Evolutionary conservation across 805 yeast genomes (phyloP).

Genomic region (Wickerhamiella vanderwaltii): DNA sequence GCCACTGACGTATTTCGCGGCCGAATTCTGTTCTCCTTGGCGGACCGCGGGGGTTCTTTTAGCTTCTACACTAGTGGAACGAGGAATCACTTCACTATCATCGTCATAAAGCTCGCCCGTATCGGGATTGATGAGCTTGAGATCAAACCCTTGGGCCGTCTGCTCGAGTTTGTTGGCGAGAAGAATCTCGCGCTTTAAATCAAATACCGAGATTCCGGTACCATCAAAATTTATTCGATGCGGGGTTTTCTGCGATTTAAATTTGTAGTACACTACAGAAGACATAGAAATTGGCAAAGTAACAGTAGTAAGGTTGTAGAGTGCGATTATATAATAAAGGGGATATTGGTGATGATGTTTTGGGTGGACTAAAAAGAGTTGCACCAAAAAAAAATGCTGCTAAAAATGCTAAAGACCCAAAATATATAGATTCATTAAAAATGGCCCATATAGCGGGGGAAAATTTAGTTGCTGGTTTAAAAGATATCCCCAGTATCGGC

Average conservation of each 20-base stretch:
- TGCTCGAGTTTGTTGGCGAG: slow-evolving; percentile 66
- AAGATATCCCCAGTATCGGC: slow-evolving; percentile 24
- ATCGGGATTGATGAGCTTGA: slow-evolving; percentile 59
- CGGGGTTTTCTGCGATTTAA: slow-evolving; percentile 69
- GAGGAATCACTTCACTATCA: slow-evolving; percentile 81
- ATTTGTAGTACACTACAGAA: slow-evolving; percentile 75
- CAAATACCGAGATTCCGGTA: slow-evolving; percentile 91
- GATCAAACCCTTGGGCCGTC: slow-evolving; percentile 66
- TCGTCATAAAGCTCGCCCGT: slow-evolving; percentile 66
- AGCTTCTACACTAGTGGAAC: slow-evolving; percentile 75
- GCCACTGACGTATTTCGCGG: slow-evolving; percentile 49
- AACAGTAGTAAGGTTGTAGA: background rate
- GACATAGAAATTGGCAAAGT: no score
- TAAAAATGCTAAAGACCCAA: no score
- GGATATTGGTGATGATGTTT: no score
- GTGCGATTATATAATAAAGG: no score
- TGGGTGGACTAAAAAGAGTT: no score
- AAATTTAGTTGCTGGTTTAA: slow-evolving; percentile 9
- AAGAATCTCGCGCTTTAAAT: slow-evolving; percentile 81
- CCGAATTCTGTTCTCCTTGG: slow-evolving; percentile 36
- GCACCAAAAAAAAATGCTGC: no score
- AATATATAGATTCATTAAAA: no score
- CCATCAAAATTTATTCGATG: slow-evolving; percentile 84
- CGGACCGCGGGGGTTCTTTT: slow-evolving; percentile 60
- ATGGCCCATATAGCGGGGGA: background rate